Base-by-base conservation (phyloP, 1,284 basidiomycete species). In the Malassezia equina region DNA sequence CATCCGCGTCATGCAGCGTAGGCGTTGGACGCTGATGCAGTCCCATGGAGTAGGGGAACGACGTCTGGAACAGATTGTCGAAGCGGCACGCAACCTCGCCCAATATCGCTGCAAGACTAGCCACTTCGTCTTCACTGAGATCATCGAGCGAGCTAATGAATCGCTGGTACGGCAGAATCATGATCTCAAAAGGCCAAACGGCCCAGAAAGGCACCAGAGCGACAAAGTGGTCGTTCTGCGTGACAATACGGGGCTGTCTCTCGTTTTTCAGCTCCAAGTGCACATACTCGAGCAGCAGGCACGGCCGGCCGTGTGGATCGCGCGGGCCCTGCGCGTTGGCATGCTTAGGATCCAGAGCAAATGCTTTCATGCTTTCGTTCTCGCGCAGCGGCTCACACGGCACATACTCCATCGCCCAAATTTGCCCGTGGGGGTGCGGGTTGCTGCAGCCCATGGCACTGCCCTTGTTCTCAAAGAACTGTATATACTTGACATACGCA, bases 31-130 rank as follows among this genome's bases (percentile, higher is more conserved):
- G 42, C 41, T 74, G 71, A 47, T 74, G 71, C 2, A 95, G 80
- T 36, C 90, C 90, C 89, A 95, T 93, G n/a, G 87, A 90, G 74
- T 95, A 95, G 0, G 90, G 86, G 77, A 95, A 95, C 0, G 88
- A 86, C 71, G 86, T 78, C 49, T 77, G 73, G 64, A 74, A 75
- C 17, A 73, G 41, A 39, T 73, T 71, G 49, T 74, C 71, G 24
- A 64, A 58, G 33, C 67, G 59, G 56, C 69, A 69, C 15, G 71
- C 63, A 23, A 65, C 60, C 17, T 65, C 56, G n/a, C 69, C 71
- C 8, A 73, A 23, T 31, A 67, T 60, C 81, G 83, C 27, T 86
- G 73, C 68, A 9, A 74, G 54, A 7, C 62, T 33, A 3, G 32
- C 36, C 28, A 55, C 50, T 40, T 74, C 71, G 8, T 28, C 23